Evolutionary conservation across 2,329 filamentous ascomycete species (phyloP).

Genomic region (Colletotrichum viniferum): DNA sequence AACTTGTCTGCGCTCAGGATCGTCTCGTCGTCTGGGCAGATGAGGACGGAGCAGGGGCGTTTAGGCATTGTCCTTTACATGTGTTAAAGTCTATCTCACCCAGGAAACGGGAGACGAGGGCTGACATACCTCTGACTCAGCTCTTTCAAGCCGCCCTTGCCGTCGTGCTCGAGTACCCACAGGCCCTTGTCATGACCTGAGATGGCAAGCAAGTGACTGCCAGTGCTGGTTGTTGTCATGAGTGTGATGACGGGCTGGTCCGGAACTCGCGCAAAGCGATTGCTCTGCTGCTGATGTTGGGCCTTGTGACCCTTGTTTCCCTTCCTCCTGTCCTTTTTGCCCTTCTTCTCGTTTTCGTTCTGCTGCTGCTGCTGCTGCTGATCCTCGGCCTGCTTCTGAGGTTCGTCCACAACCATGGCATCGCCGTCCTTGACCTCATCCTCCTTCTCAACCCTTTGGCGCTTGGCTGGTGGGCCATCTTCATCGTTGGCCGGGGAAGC

Average conservation of each 20-base stretch:
- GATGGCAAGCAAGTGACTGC: conserved; percentile 74
- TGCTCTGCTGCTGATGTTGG: conserved; percentile 24
- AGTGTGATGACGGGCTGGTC: conserved; percentile 72
- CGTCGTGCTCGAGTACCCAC: conserved; percentile 76
- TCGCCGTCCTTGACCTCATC: conserved; percentile 25
- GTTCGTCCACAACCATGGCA: conserved; percentile 24
- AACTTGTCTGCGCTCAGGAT: conserved; percentile 94
- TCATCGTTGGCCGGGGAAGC: conserved; percentile 11
- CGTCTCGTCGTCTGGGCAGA: conserved; percentile 71
- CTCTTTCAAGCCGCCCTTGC: conserved; percentile 64
- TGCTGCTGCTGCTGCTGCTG: conserved; percentile 13
- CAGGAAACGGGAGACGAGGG: not conserved
- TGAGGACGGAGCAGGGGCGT: conserved; percentile 76
- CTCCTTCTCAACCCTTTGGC: conserved; percentile 42
- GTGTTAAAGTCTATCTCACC: conserved; percentile 29
- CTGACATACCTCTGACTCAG: conserved; percentile 70
- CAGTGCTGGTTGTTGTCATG: conserved; percentile 66
- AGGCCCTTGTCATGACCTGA: conserved; percentile 93
- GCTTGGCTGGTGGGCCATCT: conserved; percentile 46
- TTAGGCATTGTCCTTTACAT: conserved; percentile 83
- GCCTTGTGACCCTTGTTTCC: conserved; percentile 24
- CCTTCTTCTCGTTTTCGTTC: conserved; percentile 24
- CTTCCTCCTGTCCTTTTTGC: conserved; percentile 31
- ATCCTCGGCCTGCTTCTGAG: conserved; percentile 23
- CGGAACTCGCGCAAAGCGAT: conserved; percentile 39